A percentile compares a stretch with the other conserved stretches of the same genome.
These are phyloP conservation scores for Aspergillus aculeatinus DNA, from an alignment of 2,329 filamentous ascomycete species.

Conservation along the genomic window DNA sequence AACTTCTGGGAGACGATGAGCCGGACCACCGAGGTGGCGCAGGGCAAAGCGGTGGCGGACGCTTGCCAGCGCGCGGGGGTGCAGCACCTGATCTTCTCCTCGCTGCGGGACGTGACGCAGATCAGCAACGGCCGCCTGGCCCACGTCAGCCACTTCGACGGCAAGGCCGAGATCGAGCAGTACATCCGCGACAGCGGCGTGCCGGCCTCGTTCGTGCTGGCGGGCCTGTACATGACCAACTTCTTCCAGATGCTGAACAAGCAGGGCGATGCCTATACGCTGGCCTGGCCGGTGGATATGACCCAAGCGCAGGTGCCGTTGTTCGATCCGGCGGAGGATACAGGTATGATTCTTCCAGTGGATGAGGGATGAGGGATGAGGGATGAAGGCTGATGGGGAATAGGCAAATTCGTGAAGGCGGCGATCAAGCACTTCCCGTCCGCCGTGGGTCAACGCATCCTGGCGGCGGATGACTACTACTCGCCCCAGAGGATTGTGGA, in stretches of 20 bases:
- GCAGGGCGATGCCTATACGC: slow-evolving; percentile 28
- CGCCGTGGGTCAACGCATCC: slow-evolving; percentile 46
- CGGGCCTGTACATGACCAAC: slow-evolving; percentile 48
- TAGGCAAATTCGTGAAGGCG: slow-evolving; percentile 30
- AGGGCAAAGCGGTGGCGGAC: slow-evolving; percentile 42
- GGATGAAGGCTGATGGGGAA: neutral
- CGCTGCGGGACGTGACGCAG: slow-evolving; percentile 33
- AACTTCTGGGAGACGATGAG: slow-evolving; percentile 37
- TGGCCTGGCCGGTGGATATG: slow-evolving; percentile 27
- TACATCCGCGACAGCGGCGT: slow-evolving; percentile 39
- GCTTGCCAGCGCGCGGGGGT: slow-evolving; percentile 37
- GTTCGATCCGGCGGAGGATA: slow-evolving; percentile 41
- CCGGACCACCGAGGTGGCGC: slow-evolving; percentile 27
- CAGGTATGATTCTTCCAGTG: slow-evolving; percentile 8
- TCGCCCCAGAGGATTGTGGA: slow-evolving; percentile 43
- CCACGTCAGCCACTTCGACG: slow-evolving; percentile 42
- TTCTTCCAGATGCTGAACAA: slow-evolving; percentile 30
- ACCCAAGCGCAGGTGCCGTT: slow-evolving; percentile 41
- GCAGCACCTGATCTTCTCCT: slow-evolving; percentile 44
- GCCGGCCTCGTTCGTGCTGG: slow-evolving; percentile 42
- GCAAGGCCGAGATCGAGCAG: slow-evolving; percentile 41
- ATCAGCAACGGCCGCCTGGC: slow-evolving; percentile 36
- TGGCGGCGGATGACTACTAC: slow-evolving; percentile 44
- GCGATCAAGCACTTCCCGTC: slow-evolving; percentile 42
- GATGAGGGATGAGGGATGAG: no score